These are phyloP conservation scores for Phytopythium delawarense DNA, from an alignment of 352 stramenopile genomes.

Conservation along the genomic window DNA sequence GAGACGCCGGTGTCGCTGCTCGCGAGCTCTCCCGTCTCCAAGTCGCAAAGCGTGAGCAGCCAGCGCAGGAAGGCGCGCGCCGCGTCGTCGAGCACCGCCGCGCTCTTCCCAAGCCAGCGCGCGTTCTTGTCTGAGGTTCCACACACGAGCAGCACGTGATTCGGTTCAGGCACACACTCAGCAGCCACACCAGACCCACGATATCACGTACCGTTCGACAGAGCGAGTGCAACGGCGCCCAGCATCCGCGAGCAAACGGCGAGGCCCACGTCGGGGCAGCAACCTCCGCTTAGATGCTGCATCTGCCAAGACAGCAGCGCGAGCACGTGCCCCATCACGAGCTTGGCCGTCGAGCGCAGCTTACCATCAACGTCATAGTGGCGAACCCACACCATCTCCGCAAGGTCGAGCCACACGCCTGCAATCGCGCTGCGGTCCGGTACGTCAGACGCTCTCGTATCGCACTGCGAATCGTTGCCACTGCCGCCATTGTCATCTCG, in stretches of 20 bases:
- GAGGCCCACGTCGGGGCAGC: background rate
- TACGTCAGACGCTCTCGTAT: background rate
- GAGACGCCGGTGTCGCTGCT: background rate
- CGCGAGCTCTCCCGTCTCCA: background rate
- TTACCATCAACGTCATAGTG: slow-evolving; percentile 29
- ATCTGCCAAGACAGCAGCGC: slow-evolving; percentile 10
- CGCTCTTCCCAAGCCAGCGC: slow-evolving; percentile 3
- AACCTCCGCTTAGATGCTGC: background rate
- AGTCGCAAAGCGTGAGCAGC: slow-evolving; percentile 4
- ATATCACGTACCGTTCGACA: slow-evolving; percentile 18
- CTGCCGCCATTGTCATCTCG: background rate
- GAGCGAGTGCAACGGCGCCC: slow-evolving; percentile 15
- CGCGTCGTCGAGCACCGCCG: slow-evolving; percentile 17
- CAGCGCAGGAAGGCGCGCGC: slow-evolving; percentile 8
- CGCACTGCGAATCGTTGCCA: background rate
- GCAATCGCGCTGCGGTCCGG: background rate
- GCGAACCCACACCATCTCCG: slow-evolving; percentile 26
- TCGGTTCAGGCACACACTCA: background rate
- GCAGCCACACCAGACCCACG: background rate
- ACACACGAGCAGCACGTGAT: background rate
- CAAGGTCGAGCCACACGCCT: slow-evolving; percentile 21
- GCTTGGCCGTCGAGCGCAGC: slow-evolving; percentile 11
- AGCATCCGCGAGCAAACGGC: slow-evolving; percentile 12
- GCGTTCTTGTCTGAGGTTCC: slow-evolving; percentile 17
- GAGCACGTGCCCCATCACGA: slow-evolving; percentile 18